These are phyloP conservation scores for Hymenoscyphus linearis DNA, from an alignment of 2,329 filamentous ascomycete genomes.

Conservation along the genomic window DNA sequence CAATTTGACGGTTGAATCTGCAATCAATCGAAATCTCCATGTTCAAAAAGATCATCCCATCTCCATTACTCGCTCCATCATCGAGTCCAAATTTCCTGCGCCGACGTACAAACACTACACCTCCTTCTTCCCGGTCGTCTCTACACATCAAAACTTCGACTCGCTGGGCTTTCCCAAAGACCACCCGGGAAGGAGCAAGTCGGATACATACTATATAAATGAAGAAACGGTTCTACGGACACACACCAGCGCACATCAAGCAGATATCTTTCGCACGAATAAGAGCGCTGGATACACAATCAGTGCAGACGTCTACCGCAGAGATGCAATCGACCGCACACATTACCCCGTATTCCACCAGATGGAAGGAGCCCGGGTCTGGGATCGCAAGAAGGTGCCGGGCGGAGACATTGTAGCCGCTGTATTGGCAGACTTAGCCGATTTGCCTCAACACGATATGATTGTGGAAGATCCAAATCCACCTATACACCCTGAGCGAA, in stretches of 20 bases:
- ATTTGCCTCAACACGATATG: slow-evolving; percentile 67
- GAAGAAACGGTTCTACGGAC: slow-evolving; percentile 77
- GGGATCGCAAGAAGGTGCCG: slow-evolving; percentile 64
- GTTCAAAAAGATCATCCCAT: slow-evolving; percentile 87
- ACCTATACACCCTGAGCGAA: slow-evolving; percentile 68
- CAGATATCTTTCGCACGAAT: slow-evolving; percentile 70
- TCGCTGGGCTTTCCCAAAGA: slow-evolving; percentile 86
- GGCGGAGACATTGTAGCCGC: slow-evolving; percentile 55
- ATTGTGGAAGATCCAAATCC: slow-evolving; percentile 81
- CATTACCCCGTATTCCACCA: slow-evolving; percentile 98
- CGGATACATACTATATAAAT: slow-evolving; percentile 96
- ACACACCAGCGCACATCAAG: slow-evolving; percentile 91
- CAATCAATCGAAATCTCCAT: slow-evolving; percentile 76
- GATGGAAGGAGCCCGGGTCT: slow-evolving; percentile 92
- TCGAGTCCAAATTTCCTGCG: slow-evolving; percentile 78
- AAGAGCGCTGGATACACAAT: slow-evolving; percentile 78
- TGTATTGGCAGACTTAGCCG: slow-evolving; percentile 65
- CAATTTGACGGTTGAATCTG: slow-evolving; percentile 66
- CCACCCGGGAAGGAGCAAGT: slow-evolving; percentile 79
- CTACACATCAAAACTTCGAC: slow-evolving; percentile 86
- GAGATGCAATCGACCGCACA: slow-evolving; percentile 89
- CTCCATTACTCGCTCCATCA: slow-evolving; percentile 83
- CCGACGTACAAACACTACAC: slow-evolving; percentile 74
- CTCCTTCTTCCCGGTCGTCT: slow-evolving; percentile 75
- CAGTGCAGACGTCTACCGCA: slow-evolving; percentile 88